phyloP scores from a whole-genome alignment of 2,329 filamentous ascomycete genomes.

The Arthrobotrys pseudoclavata region DNA sequence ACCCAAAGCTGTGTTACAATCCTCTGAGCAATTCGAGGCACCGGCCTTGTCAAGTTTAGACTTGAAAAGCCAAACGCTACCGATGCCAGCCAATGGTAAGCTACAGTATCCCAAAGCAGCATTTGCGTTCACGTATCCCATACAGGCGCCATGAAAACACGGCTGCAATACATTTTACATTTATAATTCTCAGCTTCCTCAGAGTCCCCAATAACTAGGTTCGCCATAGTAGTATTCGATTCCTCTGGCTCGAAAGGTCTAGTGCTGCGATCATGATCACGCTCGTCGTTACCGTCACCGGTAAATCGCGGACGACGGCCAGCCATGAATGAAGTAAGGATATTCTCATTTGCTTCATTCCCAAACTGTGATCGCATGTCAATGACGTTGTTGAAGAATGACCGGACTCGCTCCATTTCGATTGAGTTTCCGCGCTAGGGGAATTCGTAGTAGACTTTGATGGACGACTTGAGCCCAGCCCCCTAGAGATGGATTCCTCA shows the following conservation, averaged over 20 bases:
- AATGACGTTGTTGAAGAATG: neutral
- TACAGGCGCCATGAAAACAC: neutral
- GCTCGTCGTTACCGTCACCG: neutral
- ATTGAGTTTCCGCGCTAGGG: neutral
- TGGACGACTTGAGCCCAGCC: neutral
- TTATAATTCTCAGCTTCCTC: conserved; percentile 8
- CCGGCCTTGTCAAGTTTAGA: neutral
- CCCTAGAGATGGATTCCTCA: conserved; percentile 47
- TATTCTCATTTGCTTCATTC: neutral
- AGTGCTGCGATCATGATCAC: neutral
- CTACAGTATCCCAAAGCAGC: conserved; percentile 18
- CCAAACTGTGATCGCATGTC: neutral
- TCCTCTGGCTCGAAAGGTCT: conserved; percentile 32
- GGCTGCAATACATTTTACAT: conserved; percentile 12
- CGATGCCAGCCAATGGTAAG: neutral
- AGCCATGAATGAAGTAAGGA: neutral
- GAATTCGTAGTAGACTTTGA: neutral
- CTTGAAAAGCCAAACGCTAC: conserved; percentile 30
- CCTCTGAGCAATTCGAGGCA: neutral
- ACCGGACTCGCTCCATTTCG: conserved; percentile 14
- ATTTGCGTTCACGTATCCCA: conserved; percentile 25
- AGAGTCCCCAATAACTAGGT: too few relatives aligned
- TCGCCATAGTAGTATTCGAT: neutral
- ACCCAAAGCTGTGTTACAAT: conserved; percentile 18
- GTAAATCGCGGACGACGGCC: conserved; percentile 2